A percentile compares a stretch with the other conserved stretches of the same genome.
Evolutionary conservation across 225 moss, liverwort and hornwort genomes (phyloP).

Genomic region (Asterella californica): DNA sequence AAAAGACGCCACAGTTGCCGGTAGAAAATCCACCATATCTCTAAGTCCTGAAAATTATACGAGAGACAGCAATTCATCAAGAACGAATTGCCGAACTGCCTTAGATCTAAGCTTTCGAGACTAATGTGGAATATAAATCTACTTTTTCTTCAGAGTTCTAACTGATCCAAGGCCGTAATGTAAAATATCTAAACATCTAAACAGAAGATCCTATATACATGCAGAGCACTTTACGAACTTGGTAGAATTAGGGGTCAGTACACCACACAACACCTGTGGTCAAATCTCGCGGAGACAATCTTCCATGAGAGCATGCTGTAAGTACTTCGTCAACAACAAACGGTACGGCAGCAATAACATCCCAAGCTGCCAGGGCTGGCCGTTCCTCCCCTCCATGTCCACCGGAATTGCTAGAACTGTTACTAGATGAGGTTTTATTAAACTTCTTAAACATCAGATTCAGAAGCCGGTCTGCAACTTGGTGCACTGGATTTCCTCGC

Average conservation of each 20-base stretch:
- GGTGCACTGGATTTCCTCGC: constrained; percentile 61
- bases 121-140: neutral
- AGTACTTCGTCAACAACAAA: constrained; percentile 73
- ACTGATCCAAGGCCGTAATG: neutral
- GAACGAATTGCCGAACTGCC: neutral
- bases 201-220: neutral
- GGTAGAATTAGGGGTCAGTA: neutral
- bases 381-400: constrained; percentile 60
- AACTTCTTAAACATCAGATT: constrained; percentile 83
- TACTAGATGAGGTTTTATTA: constrained; percentile 48
- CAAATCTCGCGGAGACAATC: constrained; percentile 71
- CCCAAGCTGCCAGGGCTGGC: constrained; percentile 72
- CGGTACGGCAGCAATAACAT: constrained; percentile 79
- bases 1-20: constrained; percentile 76
- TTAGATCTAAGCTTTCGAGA: neutral
- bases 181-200: neutral
- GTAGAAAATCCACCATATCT: constrained; percentile 87
- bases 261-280: constrained; percentile 72
- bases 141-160: neutral
- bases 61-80: neutral
- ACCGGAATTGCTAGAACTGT: constrained; percentile 39
- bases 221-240: neutral
- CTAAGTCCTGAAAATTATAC: constrained; percentile 51
- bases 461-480: constrained; percentile 75
- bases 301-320: constrained; percentile 82